Base-by-base conservation (phyloP, 225 moss, liverwort and hornwort species). In the Bryoerythrophyllum caledonicum region DNA sequence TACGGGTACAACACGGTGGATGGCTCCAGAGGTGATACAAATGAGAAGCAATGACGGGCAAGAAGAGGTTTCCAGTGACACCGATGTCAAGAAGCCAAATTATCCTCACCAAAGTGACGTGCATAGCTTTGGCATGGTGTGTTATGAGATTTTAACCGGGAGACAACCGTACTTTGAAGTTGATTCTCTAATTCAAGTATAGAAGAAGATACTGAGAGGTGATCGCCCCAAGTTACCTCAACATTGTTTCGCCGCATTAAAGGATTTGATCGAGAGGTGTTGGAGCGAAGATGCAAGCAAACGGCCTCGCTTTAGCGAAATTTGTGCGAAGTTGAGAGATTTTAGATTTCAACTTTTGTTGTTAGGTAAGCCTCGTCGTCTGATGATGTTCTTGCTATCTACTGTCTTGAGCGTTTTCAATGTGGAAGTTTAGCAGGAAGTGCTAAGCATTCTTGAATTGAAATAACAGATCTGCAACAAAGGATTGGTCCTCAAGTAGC, bases 61-160 rank as follows among this genome's bases (percentile, higher is more conserved):
- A 38, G 35, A 3, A 38, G 10, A 12, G 5, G 40, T 24, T 24
- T 40, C 14, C 0, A 12, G 7, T 24, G 40, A 13, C 23, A 2
- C 0, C 24, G 7, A 23, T 0, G 24, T 40, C 13, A 2, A 0
- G n/a, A 64, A 41, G 40, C n/a, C n/a, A n/a, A n/a, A n/a, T n/a
- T 40, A 65, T 53, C 68, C 68, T 34, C 53, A 24, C 32, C 1
- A 1, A 2, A 1, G 51, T 53, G 68, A 68, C 20, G 52, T 53
- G 2, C 34, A 34, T 32, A 53, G 68, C 53, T 68, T 68, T 12
- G 52, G 11, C 11, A 68, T 68, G 68, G 68, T 68, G 2, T 68
- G 52, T 27, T 68, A 51, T 53, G 68, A 53, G 32, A 68, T 68
- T 7, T n/a, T 68, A 6, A 34, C 32, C 2, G 52, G 52, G 6